Evolutionary conservation across 2,329 filamentous ascomycete species (phyloP), one percentile per base, ranked within the genome.

Genomic region (Pseudofabraea citricarpa): DNA sequence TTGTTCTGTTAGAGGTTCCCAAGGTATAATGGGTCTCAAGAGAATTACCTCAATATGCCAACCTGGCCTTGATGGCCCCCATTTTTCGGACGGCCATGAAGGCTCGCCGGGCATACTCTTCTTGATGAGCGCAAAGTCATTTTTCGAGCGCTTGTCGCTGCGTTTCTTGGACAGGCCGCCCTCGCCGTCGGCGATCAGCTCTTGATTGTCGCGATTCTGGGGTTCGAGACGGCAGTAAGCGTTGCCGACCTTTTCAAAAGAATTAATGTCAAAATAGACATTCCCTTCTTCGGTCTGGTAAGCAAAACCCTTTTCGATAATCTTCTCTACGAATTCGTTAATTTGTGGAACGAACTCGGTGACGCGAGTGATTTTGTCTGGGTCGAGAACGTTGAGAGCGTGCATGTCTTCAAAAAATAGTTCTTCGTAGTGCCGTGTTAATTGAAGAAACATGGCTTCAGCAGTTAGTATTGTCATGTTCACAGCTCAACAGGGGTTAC

Each of bases 41-140:
- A 27, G 36, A 40, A 40, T 26, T 40, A 40, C 36, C 36, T 95
- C 90, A 56, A 95, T 95, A 59, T 95, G 90, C 90, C 90, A 95
- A 15, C 90, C 90, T 1, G 90, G 90, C 21, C 90, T 75, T 6
- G 90, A 90, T 41, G 81, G 73, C 4, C 90, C 88, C 90, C 90
- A 95, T 6, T 81, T 80, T 19, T 19, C 16, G 51, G 85, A 90
- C 4, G 81, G 73, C 90, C 90, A 96, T 53, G 79, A 85, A 0
- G 90, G 90, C 71, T 96, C 90, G 21, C 90, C 90, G 12, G 86
- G 80, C 65, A 93, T 95, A 2, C 84, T 90, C 40, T 83, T 80
- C 64, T 96, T 95, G 90, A 90, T 95, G 3, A 95, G 70, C 0
- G 89, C 90, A 65, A 96, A 96, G 58, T 95, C 89, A 8, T 85